These are phyloP conservation scores for Stylosanthes scabra DNA, from an alignment of 331 rosid species.

Conservation along the genomic window DNA sequence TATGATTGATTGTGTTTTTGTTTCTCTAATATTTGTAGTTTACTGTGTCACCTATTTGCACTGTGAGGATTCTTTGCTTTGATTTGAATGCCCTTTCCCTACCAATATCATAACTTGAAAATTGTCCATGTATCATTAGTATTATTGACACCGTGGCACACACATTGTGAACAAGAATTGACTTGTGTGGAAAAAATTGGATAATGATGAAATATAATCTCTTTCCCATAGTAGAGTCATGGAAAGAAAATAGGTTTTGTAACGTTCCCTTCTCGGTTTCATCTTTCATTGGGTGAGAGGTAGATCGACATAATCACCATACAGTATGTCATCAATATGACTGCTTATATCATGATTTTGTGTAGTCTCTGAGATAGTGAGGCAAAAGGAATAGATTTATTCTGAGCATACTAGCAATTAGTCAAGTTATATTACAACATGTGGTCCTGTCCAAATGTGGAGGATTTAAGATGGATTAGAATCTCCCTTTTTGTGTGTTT, in stretches of 20 bases:
- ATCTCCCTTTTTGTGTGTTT: constrained; percentile 10
- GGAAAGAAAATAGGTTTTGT: constrained; percentile 8
- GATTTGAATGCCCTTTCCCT: not conserved
- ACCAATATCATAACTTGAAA: constrained; percentile 4
- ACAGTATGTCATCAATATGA: not conserved
- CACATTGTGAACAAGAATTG: constrained; percentile 5
- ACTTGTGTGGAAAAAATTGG: not conserved
- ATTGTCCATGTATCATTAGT: not conserved
- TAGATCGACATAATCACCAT: constrained; percentile 25
- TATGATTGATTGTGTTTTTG: not conserved
- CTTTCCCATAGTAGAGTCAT: constrained; percentile 5
- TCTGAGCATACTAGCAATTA: not conserved
- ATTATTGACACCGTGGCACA: constrained; percentile 9
- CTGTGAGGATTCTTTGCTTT: constrained; percentile 21
- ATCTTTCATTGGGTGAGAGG: not conserved
- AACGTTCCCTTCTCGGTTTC: not conserved
- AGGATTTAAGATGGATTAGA: constrained; percentile 13
- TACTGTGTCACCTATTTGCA: too few relatives aligned
- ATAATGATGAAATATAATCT: not conserved
- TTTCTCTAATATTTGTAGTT: not conserved
- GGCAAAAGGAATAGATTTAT: not conserved
- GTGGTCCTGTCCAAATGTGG: not conserved
- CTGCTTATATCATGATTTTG: not conserved
- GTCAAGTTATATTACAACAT: constrained; percentile 1
- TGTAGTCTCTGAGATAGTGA: too few relatives aligned